phyloP scores from a whole-genome alignment of 345 rosid genomes.

The Litchi chinensis region DNA sequence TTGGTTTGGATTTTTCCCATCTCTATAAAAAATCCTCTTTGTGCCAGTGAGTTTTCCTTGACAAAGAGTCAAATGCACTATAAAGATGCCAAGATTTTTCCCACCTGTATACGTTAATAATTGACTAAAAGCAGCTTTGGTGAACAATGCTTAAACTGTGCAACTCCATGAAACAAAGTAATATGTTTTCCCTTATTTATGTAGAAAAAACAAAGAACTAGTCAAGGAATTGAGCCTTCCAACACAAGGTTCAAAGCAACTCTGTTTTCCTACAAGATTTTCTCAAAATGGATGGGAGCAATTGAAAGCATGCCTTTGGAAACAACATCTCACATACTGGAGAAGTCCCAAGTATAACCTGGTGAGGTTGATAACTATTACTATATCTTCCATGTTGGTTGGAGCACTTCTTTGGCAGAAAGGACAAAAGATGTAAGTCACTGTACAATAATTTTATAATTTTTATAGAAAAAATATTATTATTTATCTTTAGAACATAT shows the following conservation, averaged over 20 bases:
- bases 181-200: neutral
- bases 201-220: constrained; percentile 28
- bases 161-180: neutral
- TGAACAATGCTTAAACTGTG: neutral
- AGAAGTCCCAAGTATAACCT: constrained; percentile 45
- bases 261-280: constrained; percentile 26
- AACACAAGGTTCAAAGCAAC: constrained; percentile 22
- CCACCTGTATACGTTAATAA: too few species aligned
- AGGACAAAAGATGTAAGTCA: constrained; percentile 44
- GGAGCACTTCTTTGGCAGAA: constrained; percentile 40
- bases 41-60: constrained; percentile 26
- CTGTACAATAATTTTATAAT: too few species aligned
- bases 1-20: constrained; percentile 34
- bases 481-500: too few species aligned
- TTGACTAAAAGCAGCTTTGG: too few species aligned
- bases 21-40: constrained; percentile 36
- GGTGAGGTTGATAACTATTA: constrained; percentile 18
- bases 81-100: too few species aligned
- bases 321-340: constrained; percentile 41
- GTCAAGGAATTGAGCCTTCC: constrained; percentile 29
- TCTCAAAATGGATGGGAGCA: constrained; percentile 37
- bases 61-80: too few species aligned
- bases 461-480: too few species aligned
- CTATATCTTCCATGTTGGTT: constrained; percentile 26
- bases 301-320: constrained; percentile 47